Evolutionary conservation across 2,329 filamentous ascomycete species (phyloP), one percentile per base, ranked within the genome.

Genomic region (Aspergillus niger): DNA sequence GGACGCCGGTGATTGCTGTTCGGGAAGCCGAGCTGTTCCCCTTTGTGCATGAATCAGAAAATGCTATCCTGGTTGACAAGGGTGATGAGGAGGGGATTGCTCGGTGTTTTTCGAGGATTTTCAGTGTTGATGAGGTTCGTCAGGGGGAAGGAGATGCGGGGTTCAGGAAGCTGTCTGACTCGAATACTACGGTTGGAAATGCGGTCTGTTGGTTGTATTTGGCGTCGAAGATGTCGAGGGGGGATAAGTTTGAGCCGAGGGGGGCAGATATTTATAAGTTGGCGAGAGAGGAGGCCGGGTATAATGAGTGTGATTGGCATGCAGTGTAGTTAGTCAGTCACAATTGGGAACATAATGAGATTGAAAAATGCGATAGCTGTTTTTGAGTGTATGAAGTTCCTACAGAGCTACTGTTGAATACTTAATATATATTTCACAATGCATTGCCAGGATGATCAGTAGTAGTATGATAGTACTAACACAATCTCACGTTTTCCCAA

Each of bases 181-280:
- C 93, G 72, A 88, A 92, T 0, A 85, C 87, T 58, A 93, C 90
- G 0, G 89, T 91, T 0, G 90, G 90, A 0, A 92, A 92, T 72
- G 88, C 87, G 1, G 79, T 92, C 3, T 80, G 79, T 8, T 93
- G 90, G 89, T 83, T 90, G 73, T 92, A 90, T 72, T 79, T 93
- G 17, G 89, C 88, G 1, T 83, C 86, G 67, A 85, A 85, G 71
- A 82, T 89, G 76, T 77, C 81, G 13, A 83, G 85, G 66, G 84
- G 84, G 2, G 78, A 83, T 65, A 76, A 77, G 55, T 63, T 90
- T 13, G 77, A 81, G 58, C 87, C 87, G 1, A 76, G 86, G 43
- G 84, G 83, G 60, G 77, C 74, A 58, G 91, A 88, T 88, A 83
- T 91, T 57, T 89, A 89, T 68, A 88, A 91, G 71, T 80, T 91